These are phyloP conservation scores for Tulasnella sp. DNA, from an alignment of 768 basidiomycete species.

Conservation along the genomic window DNA sequence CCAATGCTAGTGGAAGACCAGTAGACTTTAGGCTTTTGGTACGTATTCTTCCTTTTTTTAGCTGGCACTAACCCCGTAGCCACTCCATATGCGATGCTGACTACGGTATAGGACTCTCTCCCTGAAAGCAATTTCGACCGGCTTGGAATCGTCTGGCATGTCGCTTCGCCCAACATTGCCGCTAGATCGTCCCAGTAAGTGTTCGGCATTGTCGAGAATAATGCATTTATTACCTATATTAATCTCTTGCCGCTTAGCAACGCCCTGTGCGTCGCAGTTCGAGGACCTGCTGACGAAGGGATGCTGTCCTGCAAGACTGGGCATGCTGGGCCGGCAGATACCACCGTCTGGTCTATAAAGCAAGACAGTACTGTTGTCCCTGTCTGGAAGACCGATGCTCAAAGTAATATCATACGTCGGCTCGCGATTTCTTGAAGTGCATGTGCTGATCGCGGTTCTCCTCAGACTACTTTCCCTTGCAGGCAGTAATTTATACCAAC, in stretches of 20 bases:
- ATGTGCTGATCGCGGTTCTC: neutral
- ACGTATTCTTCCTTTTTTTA: no score
- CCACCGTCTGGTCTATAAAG: neutral
- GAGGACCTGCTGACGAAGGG: neutral
- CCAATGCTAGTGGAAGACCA: neutral
- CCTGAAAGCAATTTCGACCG: slow-evolving; percentile 2
- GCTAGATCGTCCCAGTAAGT: neutral
- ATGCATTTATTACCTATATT: neutral
- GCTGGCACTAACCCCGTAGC: neutral
- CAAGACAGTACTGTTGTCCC: neutral
- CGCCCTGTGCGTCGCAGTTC: neutral
- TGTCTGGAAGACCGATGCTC: neutral
- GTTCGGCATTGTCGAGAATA: neutral
- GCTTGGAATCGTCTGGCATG: neutral
- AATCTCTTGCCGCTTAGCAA: neutral
- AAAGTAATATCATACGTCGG: neutral
- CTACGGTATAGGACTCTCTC: neutral
- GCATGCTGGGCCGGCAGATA: neutral
- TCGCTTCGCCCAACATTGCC: neutral
- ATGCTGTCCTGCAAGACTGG: neutral
- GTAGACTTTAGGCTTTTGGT: neutral
- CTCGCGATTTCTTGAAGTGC: neutral
- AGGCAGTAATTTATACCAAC: neutral
- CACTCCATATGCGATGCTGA: neutral
- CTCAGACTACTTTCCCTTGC: neutral